Base-by-base conservation (phyloP, 1,284 basidiomycete genomes). In the Cryptococcus wingfieldii region DNA sequence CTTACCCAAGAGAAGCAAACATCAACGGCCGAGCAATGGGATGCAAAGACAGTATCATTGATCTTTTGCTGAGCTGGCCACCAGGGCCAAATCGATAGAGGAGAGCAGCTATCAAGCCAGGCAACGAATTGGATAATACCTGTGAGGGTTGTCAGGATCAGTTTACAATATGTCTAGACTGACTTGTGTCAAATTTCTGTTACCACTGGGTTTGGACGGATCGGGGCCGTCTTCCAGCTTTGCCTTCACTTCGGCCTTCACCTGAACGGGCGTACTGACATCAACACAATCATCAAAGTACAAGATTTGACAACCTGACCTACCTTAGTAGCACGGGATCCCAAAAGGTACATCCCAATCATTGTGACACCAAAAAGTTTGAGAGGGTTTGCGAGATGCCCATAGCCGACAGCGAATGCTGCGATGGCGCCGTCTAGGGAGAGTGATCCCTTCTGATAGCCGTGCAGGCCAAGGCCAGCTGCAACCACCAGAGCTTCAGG, bases 251-350 rank as follows among this genome's bases (percentile, higher is more conserved):
- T 65, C 56, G 0, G 78, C 75, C 59, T 81, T 81, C 67, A 79
- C 74, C 76, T 79, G 60, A 14, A 25, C 4, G 13, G 25, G 28
- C 19, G 16, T 5, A 16, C 13, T 23, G 23, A 23, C 13, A 38
- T 16, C 34, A 49, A 38, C 18, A 28, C 31, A 13, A 28, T 39
- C 38, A 14, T 14, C 13, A 2, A 25, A 2, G 39, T 1, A 23
- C n/a, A 55, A 37, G 14, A 16, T 19, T 27, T 34, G 9, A 19
- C 14, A 45, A 9, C 31, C 84, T 85, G n/a, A 23, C 88, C 84
- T 57, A 86, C 86, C 82, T 91, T 93, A 5, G 93, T 96, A 0
- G 90, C 92, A 50, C 84, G 80, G 50, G 88, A 90, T 0, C 87
- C 92, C 1, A 85, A 66, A 18, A 93, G 79, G 74, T 95, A 94